Percentiles rank a stretch among this genome's conserved stretches.
Conservation (phyloP, 1,139 yeast species). For the Sporopachydermia cereana region DNA sequence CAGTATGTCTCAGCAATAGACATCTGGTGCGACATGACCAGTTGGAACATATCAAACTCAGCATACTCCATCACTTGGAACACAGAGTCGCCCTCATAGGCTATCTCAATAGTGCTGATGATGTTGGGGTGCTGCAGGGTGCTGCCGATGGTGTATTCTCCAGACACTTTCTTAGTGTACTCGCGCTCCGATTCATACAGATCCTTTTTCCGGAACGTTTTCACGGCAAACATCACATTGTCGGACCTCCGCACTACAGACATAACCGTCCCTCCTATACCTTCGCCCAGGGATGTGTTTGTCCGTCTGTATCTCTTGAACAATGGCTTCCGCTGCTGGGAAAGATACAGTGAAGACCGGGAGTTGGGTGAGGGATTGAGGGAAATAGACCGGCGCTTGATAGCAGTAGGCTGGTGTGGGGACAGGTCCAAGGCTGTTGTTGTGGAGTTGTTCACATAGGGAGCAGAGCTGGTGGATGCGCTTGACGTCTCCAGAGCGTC, state of each 20-base stretch:
- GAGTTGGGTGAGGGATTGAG: too few species aligned
- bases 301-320: constrained; percentile 46
- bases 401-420: neutral
- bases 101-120: constrained; percentile 51
- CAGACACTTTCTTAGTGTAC: constrained; percentile 50
- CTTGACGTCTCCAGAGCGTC: neutral
- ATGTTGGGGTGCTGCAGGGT: constrained; percentile 49
- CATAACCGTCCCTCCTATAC: constrained; percentile 70
- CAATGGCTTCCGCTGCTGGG: constrained; percentile 25
- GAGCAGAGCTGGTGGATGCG: neutral
- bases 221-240: constrained; percentile 51
- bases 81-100: constrained; percentile 32
- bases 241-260: constrained; percentile 39
- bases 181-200: constrained; percentile 41
- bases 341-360: neutral
- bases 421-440: neutral
- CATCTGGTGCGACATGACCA: constrained; percentile 67
- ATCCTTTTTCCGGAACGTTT: constrained; percentile 48
- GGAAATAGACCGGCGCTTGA: too few species aligned
- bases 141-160: constrained; percentile 57
- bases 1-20: constrained; percentile 46
- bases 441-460: neutral
- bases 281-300: constrained; percentile 54
- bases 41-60: constrained; percentile 61
- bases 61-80: constrained; percentile 56